Evolutionary conservation across 2,329 filamentous ascomycete genomes (phyloP).

Genomic region (Aspergillus uvarum): DNA sequence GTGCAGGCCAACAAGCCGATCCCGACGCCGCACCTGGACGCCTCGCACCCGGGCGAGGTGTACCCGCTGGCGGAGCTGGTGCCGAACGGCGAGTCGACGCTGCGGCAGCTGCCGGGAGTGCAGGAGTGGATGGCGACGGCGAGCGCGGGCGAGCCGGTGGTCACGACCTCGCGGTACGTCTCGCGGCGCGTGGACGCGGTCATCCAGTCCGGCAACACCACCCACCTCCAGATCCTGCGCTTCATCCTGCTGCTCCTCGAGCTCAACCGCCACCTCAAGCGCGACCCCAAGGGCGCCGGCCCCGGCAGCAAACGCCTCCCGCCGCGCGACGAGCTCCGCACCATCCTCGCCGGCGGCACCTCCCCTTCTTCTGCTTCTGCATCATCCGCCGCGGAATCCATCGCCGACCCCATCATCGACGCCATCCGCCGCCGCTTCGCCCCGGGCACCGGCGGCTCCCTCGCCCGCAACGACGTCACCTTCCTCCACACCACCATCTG

Average conservation of each 20-base stretch:
- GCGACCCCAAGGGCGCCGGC: constrained; percentile 25
- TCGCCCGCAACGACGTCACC: constrained; percentile 43
- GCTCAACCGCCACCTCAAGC: constrained; percentile 34
- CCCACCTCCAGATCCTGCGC: constrained; percentile 46
- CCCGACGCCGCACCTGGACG: constrained; percentile 44
- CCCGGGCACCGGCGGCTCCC: constrained; percentile 31
- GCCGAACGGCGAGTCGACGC: constrained; percentile 41
- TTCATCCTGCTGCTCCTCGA: constrained; percentile 48
- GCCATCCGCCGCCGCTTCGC: constrained; percentile 44
- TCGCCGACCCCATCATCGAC: constrained; percentile 43
- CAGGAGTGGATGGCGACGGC: constrained; percentile 45
- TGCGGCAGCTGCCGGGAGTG: constrained; percentile 43
- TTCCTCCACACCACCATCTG: constrained; percentile 48
- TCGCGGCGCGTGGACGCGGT: constrained; percentile 43
- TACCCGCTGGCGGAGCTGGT: constrained; percentile 46
- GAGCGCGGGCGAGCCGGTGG: constrained; percentile 34
- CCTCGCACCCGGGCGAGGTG: constrained; percentile 47
- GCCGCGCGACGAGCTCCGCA: constrained; percentile 41
- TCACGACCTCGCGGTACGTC: constrained; percentile 46
- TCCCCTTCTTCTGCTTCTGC: constrained; percentile 13
- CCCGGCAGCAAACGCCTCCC: constrained; percentile 43
- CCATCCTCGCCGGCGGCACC: constrained; percentile 33
- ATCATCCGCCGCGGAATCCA: constrained; percentile 19
- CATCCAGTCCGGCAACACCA: constrained; percentile 39
- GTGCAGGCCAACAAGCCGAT: constrained; percentile 49